These are phyloP conservation scores for Xylaria sp. DNA, from an alignment of 2,329 filamentous ascomycete genomes.

Conservation along the genomic window DNA sequence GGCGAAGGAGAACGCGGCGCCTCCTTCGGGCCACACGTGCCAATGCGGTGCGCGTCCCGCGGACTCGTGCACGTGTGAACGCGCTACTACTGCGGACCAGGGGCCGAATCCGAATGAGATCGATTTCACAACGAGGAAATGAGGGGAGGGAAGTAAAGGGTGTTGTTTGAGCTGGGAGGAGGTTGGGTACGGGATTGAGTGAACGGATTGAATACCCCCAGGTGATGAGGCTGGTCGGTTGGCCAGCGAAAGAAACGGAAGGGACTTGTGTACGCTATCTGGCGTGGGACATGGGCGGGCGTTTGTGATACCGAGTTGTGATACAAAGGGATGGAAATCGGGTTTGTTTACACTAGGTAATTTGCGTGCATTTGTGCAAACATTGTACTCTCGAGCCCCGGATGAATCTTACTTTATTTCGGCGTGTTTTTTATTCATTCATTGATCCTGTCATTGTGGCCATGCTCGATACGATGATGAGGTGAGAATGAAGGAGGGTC, in stretches of 20 bases:
- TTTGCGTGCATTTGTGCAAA: too few relatives aligned
- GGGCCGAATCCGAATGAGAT: conserved; percentile 78
- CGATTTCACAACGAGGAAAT: conserved; percentile 83
- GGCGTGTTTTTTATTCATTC: too few relatives aligned
- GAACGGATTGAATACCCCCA: neutral
- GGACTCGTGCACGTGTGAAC: conserved; percentile 85
- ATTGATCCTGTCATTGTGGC: neutral
- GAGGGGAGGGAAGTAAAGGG: conserved; percentile 31
- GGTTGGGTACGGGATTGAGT: neutral
- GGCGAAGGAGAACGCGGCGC: conserved; percentile 72
- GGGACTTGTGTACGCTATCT: too few relatives aligned
- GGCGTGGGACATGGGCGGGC: too few relatives aligned
- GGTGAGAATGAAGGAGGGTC: neutral
- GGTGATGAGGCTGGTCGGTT: neutral
- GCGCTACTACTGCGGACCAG: conserved; percentile 61
- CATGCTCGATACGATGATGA: neutral
- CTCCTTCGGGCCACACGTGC: conserved; percentile 69
- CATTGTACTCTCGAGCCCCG: too few relatives aligned
- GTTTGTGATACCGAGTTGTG: too few relatives aligned
- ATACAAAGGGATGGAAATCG: too few relatives aligned
- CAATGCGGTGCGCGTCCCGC: conserved; percentile 80
- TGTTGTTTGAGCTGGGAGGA: too few relatives aligned
- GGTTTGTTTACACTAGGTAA: too few relatives aligned
- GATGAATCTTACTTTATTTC: too few relatives aligned
- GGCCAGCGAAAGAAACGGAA: too few relatives aligned